Base-by-base conservation (phyloP, 306 rosid species). In the Cicer yamashitae region DNA sequence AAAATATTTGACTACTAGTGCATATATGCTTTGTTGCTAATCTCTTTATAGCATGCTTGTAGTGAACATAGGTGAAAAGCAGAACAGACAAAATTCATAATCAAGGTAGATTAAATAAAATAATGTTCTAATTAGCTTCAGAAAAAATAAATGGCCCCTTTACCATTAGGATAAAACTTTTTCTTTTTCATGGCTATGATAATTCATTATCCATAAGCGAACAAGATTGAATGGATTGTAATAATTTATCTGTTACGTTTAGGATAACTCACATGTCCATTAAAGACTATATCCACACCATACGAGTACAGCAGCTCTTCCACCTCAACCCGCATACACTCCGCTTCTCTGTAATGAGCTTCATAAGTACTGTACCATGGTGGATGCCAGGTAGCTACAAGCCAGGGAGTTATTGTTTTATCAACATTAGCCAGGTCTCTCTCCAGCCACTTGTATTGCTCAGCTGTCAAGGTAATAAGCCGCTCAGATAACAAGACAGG, bases 351-450 rank as follows among this genome's bases (percentile, higher is more conserved):
- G 83, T 90, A 93, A 79, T 93, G 96, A 47, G 94, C 90, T 77
- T 57, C 37, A 68, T 87, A 90, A 50, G 94, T 64, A 70, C 91
- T 87, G 76, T 87, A 93, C 98, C 96, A 90, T 45, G 96, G 94
- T 70, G 96, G 93, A 77, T 93, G 98, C 98, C 98, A 90, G 48
- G 86, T 60, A 66, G 88, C 96, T 43, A 90, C 87, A 78, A 90
- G 87, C 96, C 98, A 93, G 67, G 98, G 98, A 85, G 98, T 93
- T 50, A 52, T 22, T 34, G 87, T 84, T 80, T 96, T 84, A 81
- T 90, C 92, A 37, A 90, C 77, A 63, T 77, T 73, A 37, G 84
- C 93, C 87, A 93, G 84, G 79, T 93, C 98, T 75, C 82, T 85
- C 81, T 87, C 87, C 88, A 93, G 82, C 98, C 98, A 93, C 85